Percentiles rank a stretch among this genome's conserved stretches.
phyloP scores from a whole-genome alignment of 768 basidiomycete species.

The Suillus placidus region DNA sequence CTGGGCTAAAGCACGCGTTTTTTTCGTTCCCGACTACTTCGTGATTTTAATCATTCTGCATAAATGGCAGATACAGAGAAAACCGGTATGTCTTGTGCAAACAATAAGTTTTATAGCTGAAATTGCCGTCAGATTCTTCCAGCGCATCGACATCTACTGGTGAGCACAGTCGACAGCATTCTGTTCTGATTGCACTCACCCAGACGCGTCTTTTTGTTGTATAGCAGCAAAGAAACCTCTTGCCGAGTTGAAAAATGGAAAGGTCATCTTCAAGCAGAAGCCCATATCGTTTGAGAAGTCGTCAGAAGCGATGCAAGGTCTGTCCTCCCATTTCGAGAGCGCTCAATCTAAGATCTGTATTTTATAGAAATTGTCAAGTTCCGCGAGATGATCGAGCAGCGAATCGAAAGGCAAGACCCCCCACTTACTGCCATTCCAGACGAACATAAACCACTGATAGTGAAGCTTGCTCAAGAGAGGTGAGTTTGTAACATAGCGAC shows the following conservation, averaged over 20 bases:
- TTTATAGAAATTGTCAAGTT: slow-evolving; percentile 68
- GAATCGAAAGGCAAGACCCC: slow-evolving; percentile 46
- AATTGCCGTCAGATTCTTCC: slow-evolving; percentile 16
- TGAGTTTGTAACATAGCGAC: slow-evolving; percentile 31
- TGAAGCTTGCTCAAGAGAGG: slow-evolving; percentile 88
- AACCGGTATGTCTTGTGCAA: slow-evolving; percentile 18
- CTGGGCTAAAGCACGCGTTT: slow-evolving; percentile 22
- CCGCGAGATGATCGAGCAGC: slow-evolving; percentile 67
- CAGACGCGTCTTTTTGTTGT: slow-evolving; percentile 35
- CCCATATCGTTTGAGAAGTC: slow-evolving; percentile 72
- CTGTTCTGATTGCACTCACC: slow-evolving; percentile 5
- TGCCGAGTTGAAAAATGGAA: slow-evolving; percentile 76
- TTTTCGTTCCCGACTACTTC: slow-evolving; percentile 13
- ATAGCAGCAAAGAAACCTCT: slow-evolving; percentile 44
- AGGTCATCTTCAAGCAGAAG: slow-evolving; percentile 77
- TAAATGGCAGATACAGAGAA: slow-evolving; percentile 24
- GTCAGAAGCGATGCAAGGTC: slow-evolving; percentile 83
- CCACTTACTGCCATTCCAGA: slow-evolving; percentile 65
- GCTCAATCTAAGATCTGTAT: not conserved
- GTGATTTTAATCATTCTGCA: slow-evolving; percentile 7
- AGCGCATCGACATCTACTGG: slow-evolving; percentile 16
- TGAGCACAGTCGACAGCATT: slow-evolving; percentile 16
- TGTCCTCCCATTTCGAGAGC: slow-evolving; percentile 18
- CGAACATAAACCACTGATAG: slow-evolving; percentile 73
- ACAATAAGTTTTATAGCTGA: slow-evolving; percentile 9